A percentile compares a stretch with the other conserved stretches of the same genome.
Conservation (phyloP, 768 basidiomycete species). For the Tulasnella sp. region DNA sequence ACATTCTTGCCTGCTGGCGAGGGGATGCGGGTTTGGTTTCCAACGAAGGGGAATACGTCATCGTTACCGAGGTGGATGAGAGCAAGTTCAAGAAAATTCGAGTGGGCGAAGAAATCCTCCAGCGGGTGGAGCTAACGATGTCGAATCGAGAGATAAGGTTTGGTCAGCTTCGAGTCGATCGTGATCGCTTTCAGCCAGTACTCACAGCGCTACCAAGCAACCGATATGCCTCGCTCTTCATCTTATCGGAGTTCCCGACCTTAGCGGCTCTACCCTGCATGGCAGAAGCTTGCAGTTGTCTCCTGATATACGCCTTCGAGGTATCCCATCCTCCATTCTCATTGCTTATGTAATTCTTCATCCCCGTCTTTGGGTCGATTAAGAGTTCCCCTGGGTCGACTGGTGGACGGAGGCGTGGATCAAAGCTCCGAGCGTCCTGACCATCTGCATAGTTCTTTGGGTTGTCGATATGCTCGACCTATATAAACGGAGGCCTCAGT, state of each 20-base stretch:
- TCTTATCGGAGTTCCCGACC: slow-evolving; percentile 55
- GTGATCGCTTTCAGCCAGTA: background rate
- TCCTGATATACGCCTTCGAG: slow-evolving; percentile 68
- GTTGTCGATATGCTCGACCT: slow-evolving; percentile 80
- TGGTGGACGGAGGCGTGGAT: slow-evolving; percentile 72
- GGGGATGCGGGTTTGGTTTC: background rate
- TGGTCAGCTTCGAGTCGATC: background rate
- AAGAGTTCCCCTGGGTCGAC: slow-evolving; percentile 81
- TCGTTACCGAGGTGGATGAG: slow-evolving; percentile 3
- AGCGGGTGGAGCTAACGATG: background rate
- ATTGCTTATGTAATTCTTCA: slow-evolving; percentile 93
- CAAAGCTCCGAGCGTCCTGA: slow-evolving; percentile 75
- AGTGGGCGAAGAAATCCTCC: slow-evolving; percentile 23
- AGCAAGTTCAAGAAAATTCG: slow-evolving; percentile 21
- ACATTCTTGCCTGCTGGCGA: slow-evolving; percentile 7
- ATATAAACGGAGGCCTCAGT: background rate
- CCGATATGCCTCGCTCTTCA: slow-evolving; percentile 73
- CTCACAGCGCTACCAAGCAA: slow-evolving; percentile 59
- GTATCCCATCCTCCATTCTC: slow-evolving; percentile 82
- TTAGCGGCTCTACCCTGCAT: slow-evolving; percentile 60
- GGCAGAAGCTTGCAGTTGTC: slow-evolving; percentile 74
- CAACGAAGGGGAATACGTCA: slow-evolving; percentile 22
- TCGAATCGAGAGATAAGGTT: background rate
- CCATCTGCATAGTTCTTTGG: slow-evolving; percentile 78
- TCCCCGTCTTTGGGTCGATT: slow-evolving; percentile 77